Conservation (phyloP, 306 rosid genomes). For the Dryas alaskensis region DNA sequence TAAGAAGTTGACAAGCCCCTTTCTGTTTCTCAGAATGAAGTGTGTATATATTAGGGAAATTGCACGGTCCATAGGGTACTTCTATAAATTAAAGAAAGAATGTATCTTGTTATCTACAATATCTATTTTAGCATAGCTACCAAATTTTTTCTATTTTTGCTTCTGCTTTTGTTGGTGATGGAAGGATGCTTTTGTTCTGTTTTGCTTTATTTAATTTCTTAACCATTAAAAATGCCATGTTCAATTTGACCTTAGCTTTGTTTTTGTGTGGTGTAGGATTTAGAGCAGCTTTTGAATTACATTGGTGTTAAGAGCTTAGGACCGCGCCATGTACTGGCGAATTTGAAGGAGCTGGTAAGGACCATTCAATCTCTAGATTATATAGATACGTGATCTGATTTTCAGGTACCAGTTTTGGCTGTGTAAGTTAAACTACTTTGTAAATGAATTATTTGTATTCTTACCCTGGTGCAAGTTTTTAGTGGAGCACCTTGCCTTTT, state of each 20-base stretch:
- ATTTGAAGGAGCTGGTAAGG: conserved; percentile 89
- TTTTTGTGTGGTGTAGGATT: conserved; percentile 53
- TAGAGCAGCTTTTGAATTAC: conserved; percentile 93
- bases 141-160: background rate
- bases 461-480: conserved; percentile 70
- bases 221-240: background rate
- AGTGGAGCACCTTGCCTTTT: conserved; percentile 52
- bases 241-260: conserved; percentile 18
- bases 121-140: background rate
- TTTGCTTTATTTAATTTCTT: background rate
- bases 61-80: background rate
- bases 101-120: background rate
- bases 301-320: conserved; percentile 87
- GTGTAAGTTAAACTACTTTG: conserved; percentile 36
- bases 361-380: conserved; percentile 71
- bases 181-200: background rate
- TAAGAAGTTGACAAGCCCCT: background rate
- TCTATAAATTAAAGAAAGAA: background rate
- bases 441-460: conserved; percentile 49
- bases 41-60: background rate
- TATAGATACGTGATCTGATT: conserved; percentile 45
- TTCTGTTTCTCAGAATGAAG: background rate
- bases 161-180: background rate
- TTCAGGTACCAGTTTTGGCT: conserved; percentile 18
- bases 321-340: conserved; percentile 82